Percentiles rank a stretch among this genome's conserved stretches.
phyloP scores from a whole-genome alignment of 176 grass and related monocot species.

The Hordeum marinum region DNA sequence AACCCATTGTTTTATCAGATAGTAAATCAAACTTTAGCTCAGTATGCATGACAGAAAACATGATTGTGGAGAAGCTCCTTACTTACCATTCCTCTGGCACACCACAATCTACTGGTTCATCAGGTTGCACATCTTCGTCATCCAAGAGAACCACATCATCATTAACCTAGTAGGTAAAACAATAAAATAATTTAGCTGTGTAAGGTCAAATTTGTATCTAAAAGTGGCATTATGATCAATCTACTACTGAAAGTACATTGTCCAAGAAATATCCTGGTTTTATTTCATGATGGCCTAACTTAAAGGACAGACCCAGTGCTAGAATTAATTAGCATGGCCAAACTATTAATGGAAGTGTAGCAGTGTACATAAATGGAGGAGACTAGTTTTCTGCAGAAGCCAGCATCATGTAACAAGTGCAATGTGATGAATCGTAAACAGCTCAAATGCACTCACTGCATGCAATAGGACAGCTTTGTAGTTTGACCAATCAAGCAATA shows the following conservation, averaged over 20 bases:
- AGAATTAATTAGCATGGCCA: neutral
- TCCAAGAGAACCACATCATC: slow-evolving; percentile 74
- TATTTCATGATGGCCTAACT: neutral
- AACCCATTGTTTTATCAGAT: slow-evolving; percentile 14
- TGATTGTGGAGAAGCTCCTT: neutral
- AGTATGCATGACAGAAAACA: neutral
- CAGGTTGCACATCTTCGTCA: slow-evolving; percentile 55
- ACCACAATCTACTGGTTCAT: slow-evolving; percentile 14
- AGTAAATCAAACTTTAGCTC: neutral
- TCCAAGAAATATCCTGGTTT: neutral
- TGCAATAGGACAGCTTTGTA: too few relatives aligned
- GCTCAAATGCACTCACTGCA: too few relatives aligned
- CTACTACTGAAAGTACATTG: neutral
- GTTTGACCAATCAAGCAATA: neutral
- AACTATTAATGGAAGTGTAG: neutral
- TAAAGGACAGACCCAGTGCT: neutral
- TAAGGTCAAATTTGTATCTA: slow-evolving; percentile 24
- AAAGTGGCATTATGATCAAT: slow-evolving; percentile 14
- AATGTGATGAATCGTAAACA: too few relatives aligned
- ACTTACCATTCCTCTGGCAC: slow-evolving; percentile 36
- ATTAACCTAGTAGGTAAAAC: slow-evolving; percentile 21
- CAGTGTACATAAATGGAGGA: neutral
- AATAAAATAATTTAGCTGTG: neutral
- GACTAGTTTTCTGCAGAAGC: neutral
- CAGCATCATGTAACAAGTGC: neutral